Base-by-base conservation (phyloP, 805 yeast species). In the Zygosaccharomyces kombuchaensis region DNA sequence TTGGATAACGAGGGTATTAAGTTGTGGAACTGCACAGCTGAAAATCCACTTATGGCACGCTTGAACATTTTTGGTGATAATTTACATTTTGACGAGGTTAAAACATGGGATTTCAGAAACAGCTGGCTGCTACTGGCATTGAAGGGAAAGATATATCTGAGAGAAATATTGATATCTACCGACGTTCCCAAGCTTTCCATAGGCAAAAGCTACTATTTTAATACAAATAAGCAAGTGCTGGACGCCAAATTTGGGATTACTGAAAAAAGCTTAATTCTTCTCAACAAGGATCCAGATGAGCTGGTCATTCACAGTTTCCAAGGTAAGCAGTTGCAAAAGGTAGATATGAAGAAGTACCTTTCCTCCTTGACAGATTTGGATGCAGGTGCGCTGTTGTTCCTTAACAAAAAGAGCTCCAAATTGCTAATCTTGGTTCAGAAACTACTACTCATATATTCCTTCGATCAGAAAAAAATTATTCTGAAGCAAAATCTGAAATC, bases 381-480 rank as follows among this genome's bases (percentile, higher is more conserved):
- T 9, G 32, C 35, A 14, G 36, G 26, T 13, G 38, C 46, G 5
- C 27, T 21, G 29, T 42, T 60, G 35, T 47, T 45, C 23, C 50
- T 62, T 34, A 63, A 62, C 40, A 60, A 61, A 44, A 58, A 54
- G 34, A 60, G 56, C 16, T 63, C 66, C n/a, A 62, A 60, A 47
- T 34, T 62, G 21, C 39, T 63, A 31, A 52, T 64, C 6, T 38
- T 57, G 36, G 46, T 64, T 4, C 63, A 59, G 36, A 53, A 50
- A 16, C 48, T 43, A 22, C 29, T 62, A 2, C 36, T 60, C 2
- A 40, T 61, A 7, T 64, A 64, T 47, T 64, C 68, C 2, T 63
- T 63, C 38, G 67, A 63, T 42, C 62, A 60, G 32, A 60, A 56
- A 48, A 54, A 56, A 39, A 50, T 58, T 3, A 43, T 59, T 2